A percentile compares a stretch with the other conserved stretches of the same genome.
Conservation (phyloP, 208 protist species). For the Balamuthia mandrillaris region DNA sequence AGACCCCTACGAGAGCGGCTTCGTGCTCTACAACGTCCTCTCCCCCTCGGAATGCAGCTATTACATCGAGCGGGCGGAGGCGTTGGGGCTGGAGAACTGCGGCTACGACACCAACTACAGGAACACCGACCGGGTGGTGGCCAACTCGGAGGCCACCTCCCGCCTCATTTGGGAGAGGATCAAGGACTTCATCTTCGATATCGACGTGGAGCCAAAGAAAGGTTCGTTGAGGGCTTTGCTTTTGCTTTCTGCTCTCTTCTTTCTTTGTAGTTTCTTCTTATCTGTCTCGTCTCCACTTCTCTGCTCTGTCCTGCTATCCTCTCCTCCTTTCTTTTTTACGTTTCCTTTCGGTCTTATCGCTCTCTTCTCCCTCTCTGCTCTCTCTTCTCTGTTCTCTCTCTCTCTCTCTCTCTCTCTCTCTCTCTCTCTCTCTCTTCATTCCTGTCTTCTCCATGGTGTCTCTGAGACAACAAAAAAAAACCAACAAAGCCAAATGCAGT, state of each 20-base stretch:
- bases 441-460: no score
- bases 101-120: neutral
- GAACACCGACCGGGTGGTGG: neutral
- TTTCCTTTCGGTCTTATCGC: no score
- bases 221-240: neutral
- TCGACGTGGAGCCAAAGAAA: neutral
- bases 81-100: neutral
- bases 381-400: no score
- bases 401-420: no score
- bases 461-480: neutral
- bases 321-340: no score
- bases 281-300: no score
- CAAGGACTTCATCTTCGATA: neutral
- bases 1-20: slow-evolving; percentile 24
- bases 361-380: no score
- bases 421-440: no score
- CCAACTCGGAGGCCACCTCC: neutral
- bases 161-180: neutral
- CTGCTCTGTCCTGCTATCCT: no score
- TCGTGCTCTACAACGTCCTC: slow-evolving; percentile 14
- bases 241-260: neutral
- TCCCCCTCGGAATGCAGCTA: slow-evolving; percentile 8
- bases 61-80: slow-evolving; percentile 16
- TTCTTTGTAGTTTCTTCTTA: no score
- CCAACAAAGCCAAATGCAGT: neutral